Evolutionary conservation across 176 grass and related monocot genomes (phyloP), one percentile per base, ranked within the genome.

Genomic region (Oryza meridionalis): DNA sequence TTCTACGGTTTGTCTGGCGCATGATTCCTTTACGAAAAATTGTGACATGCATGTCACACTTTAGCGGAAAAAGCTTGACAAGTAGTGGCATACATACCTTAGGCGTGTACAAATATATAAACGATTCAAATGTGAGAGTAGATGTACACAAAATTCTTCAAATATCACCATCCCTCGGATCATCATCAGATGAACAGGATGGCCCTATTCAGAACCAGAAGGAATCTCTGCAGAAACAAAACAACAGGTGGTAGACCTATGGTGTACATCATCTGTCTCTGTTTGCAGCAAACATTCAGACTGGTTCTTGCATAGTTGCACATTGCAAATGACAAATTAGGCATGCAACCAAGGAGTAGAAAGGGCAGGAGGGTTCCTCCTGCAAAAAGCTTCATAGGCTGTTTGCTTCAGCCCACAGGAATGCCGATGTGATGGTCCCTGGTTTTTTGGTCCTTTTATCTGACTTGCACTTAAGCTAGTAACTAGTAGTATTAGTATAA

Each of bases 341-440:
- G 55, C 69, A 74, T 65, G 58, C 26, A 47, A 24, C 80, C 80
- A 82, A 46, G 10, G 14, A 83, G 69, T 38, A 47, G 53, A 46
- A 24, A 35, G 25, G 27, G 3, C 33, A n/a, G 32, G 31, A 12
- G 17, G 14, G 8, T 19, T 38, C 15, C 50, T 19, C 33, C 35
- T 61, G 68, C 68, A 49, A 55, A 79, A 27, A 59, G 61, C 72
- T 72, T 73, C 38, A 53, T 49, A 43, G 24, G 38, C 70, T 65
- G 70, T 74, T 82, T 73, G 55, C 17, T 13, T 11, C 70, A 64
- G 70, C 70, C 38, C 81, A 83, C 81, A 65, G 70, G 69, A 82
- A 73, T 46, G 53, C n/a, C 32, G 69, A n/a, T 47, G 16, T 29
- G 53, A 73, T 47, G 80, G 80, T 46, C 51, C 40, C 37, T 45